A percentile compares a stretch with the other conserved stretches of the same genome.
phyloP scores from a whole-genome alignment of 257 asterid genomes.

The Phtheirospermum japonicum region DNA sequence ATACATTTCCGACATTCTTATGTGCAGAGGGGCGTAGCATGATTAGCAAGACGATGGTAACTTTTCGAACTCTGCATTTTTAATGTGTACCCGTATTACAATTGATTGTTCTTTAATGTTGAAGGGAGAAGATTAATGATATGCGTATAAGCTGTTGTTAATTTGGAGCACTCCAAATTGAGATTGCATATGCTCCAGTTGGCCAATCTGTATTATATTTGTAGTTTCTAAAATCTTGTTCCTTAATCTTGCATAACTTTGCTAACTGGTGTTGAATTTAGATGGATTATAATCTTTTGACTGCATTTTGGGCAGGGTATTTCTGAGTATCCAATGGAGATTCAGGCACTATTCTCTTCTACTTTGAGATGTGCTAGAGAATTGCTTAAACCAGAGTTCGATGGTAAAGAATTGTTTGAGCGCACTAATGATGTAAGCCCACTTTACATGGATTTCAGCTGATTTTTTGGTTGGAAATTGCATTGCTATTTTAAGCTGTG shows the following conservation, averaged over 20 bases:
- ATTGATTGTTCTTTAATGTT: no score
- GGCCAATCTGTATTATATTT: background rate
- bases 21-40: conserved; percentile 71
- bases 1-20: conserved; percentile 61
- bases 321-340: conserved; percentile 62
- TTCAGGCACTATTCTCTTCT: conserved; percentile 62
- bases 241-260: conserved; percentile 8
- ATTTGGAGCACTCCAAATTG: conserved; percentile 8
- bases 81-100: background rate
- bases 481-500: conserved; percentile 51
- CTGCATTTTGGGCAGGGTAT: conserved; percentile 43
- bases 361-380: conserved; percentile 58
- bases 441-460: conserved; percentile 62
- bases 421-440: conserved; percentile 61
- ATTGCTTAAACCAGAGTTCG: conserved; percentile 56
- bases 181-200: no score
- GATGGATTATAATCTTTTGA: conserved; percentile 17
- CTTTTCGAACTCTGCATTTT: background rate
- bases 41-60: conserved; percentile 65
- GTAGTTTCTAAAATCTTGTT: no score
- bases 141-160: conserved; percentile 17
- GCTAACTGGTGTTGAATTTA: background rate
- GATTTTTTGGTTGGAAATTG: conserved; percentile 59
- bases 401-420: conserved; percentile 48
- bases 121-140: conserved; percentile 17